Base-by-base conservation (phyloP, 805 yeast genomes). In the Candida silvatica region DNA sequence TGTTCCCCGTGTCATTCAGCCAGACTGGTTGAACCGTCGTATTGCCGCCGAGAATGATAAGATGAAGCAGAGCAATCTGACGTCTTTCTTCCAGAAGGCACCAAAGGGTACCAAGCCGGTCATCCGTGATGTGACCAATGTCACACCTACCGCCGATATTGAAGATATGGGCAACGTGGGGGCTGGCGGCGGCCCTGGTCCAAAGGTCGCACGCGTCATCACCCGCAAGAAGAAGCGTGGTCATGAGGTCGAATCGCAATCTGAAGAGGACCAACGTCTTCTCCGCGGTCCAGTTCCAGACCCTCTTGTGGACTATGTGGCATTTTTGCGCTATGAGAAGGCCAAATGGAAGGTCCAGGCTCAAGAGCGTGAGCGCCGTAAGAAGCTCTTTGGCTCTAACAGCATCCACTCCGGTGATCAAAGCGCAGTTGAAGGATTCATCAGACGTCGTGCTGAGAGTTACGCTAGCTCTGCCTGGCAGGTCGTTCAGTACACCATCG, bases 1-100 rank as follows among this genome's bases (percentile, higher is more conserved):
- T 0, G 97, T 94, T 29, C 97, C 97, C 4, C 67, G 97, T 46
- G 90, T 94, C 5, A 73, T 74, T 4, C 97, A 90, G 50, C 99
- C 99, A 0, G 92, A 80, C 20, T 92, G 99, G 99, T 64, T 92
- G 37, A 71, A 68, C 39, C 77, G 69, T 45, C 71, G 70, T 39
- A 75, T 90, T 36, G 66, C 69, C 2, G 61, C 60, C 5, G 71
- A 66, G 37, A 74, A 75, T 36, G 90, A 84, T 51, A 74, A 71
- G 38, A 66, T 72, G 49, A 83, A 83, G 49, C 97, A 90, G 56
- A 66, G 77, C 2, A 71, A 76, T 0, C 60, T 90, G 32, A 56
- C 68, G 1, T 60, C 60, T 2, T 83, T 82, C 52, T 80, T 87
- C 45, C 46, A 58, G 7, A 61, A 61, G 28, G 54, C 74, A 0